Evolutionary conservation across 1,284 basidiomycete genomes (phyloP).

Genomic region (Leccinum laetum): DNA sequence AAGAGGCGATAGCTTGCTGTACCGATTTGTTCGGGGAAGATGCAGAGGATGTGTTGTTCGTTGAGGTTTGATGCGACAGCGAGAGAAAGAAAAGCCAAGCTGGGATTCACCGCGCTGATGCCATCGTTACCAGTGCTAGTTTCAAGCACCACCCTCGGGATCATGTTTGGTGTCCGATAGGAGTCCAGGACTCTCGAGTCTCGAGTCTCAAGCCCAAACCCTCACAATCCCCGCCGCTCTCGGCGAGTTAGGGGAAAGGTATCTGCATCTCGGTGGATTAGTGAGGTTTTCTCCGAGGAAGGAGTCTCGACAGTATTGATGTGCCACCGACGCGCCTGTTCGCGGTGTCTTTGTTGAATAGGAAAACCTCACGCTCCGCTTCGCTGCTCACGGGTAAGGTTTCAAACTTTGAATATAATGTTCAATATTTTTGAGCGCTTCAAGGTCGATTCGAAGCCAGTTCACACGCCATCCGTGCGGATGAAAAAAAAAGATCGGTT

Average conservation of each 20-base stretch:
- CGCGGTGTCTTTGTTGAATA: not conserved
- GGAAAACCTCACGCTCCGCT: not conserved
- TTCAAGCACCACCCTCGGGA: not conserved
- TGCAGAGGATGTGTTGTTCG: not conserved
- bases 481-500: not conserved
- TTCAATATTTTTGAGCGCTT: not conserved
- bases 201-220: not conserved
- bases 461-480: constrained; percentile 1
- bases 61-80: not conserved
- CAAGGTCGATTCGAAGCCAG: not conserved
- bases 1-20: not conserved
- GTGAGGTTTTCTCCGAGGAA: not conserved
- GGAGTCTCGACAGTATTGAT: not conserved
- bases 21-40: not conserved
- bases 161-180: constrained; percentile 3
- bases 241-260: not conserved
- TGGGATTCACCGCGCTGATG: constrained; percentile 4
- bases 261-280: not conserved
- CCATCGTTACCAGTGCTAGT: constrained; percentile 6
- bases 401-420: not conserved
- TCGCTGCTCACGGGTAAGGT: not conserved
- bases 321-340: not conserved
- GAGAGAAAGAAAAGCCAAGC: not conserved
- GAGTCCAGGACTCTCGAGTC: not conserved
- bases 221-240: not conserved